phyloP scores from a whole-genome alignment of 805 yeast species.

The Blastobotrys mokoenaii region DNA sequence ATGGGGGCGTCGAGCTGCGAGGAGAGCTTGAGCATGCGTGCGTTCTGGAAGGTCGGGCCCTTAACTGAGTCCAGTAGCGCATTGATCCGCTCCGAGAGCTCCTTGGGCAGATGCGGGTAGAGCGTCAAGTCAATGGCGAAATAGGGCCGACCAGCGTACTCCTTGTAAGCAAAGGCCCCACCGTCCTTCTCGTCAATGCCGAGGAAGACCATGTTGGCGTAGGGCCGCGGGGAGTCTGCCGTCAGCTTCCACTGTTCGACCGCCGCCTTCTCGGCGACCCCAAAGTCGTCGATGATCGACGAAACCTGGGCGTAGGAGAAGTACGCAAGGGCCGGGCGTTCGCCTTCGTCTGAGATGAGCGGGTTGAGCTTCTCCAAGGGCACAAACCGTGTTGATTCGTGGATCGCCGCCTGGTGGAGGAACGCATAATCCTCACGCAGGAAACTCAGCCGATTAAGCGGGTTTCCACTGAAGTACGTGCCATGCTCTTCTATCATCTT shows the following conservation, averaged over 20 bases:
- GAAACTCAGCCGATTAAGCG: constrained; percentile 57
- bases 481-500: no score
- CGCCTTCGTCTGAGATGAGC: constrained; percentile 9
- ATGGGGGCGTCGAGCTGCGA: constrained; percentile 39
- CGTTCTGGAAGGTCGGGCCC: neutral
- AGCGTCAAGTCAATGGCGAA: constrained; percentile 30
- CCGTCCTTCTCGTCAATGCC: constrained; percentile 36
- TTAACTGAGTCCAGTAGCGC: no score
- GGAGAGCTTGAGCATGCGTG: neutral
- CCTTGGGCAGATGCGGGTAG: neutral
- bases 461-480: constrained; percentile 41
- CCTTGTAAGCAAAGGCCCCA: constrained; percentile 16
- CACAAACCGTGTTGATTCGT: constrained; percentile 43
- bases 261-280: constrained; percentile 18
- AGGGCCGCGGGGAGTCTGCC: no score
- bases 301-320: constrained; percentile 25
- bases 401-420: constrained; percentile 37
- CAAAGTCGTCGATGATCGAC: constrained; percentile 28
- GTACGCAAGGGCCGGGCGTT: constrained; percentile 4
- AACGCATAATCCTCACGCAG: constrained; percentile 49
- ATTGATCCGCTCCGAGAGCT: neutral
- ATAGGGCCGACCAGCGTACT: constrained; percentile 30
- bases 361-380: constrained; percentile 29
- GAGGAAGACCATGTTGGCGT: constrained; percentile 31
- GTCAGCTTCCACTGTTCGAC: constrained; percentile 30